A percentile compares a stretch with the other conserved stretches of the same genome.
These are phyloP conservation scores for Didymella sp. DNA, from an alignment of 2,329 filamentous ascomycete genomes.

Conservation along the genomic window DNA sequence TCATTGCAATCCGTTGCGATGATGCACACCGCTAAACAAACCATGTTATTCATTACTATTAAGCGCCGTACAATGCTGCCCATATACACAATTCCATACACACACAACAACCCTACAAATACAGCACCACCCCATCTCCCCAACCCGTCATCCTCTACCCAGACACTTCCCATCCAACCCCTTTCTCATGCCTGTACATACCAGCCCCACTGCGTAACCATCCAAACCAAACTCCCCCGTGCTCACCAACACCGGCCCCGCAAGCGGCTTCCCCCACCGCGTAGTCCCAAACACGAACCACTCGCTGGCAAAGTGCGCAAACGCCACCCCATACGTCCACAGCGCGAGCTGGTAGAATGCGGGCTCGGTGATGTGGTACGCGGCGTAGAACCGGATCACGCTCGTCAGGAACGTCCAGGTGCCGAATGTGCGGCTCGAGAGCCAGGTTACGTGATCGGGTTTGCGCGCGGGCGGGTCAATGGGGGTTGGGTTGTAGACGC, in stretches of 20 bases:
- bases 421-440: slow-evolving; percentile 81
- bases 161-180: background rate
- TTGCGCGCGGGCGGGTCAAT: slow-evolving; percentile 46
- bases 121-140: background rate
- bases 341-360: slow-evolving; percentile 80
- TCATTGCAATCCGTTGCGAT: background rate
- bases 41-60: background rate
- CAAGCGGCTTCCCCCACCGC: slow-evolving; percentile 65
- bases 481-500: slow-evolving; percentile 76
- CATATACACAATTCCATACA: background rate
- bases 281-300: slow-evolving; percentile 80
- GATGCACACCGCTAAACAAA: background rate
- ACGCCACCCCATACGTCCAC: slow-evolving; percentile 81
- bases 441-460: slow-evolving; percentile 68
- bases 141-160: background rate
- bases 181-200: slow-evolving; percentile 61
- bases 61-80: background rate
- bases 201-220: slow-evolving; percentile 70
- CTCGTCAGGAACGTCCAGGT: slow-evolving; percentile 85
- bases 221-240: slow-evolving; percentile 65
- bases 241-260: slow-evolving; percentile 65
- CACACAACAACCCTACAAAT: background rate
- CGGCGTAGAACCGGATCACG: slow-evolving; percentile 80
- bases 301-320: slow-evolving; percentile 68
- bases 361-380: slow-evolving; percentile 77